Base-by-base conservation (phyloP, 305 asterid genomes). In the Stenogyne calaminthoides region DNA sequence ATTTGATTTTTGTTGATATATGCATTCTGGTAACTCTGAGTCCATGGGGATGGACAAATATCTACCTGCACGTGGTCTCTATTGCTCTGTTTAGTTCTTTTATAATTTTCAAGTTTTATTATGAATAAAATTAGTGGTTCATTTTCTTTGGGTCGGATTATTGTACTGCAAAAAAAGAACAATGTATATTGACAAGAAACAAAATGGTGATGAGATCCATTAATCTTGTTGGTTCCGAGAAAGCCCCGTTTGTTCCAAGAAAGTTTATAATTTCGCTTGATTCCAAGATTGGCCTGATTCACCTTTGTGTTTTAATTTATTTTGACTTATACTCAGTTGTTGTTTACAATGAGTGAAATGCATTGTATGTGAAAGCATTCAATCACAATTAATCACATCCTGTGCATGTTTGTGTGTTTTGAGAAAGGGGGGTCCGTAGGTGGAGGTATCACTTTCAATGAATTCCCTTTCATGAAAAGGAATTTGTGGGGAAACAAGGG, bases 11-110 rank as follows among this genome's bases (percentile, higher is more conserved):
- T 74, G 70, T 51, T 78, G 62, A 64, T 69, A 57, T 60, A 75
- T 57, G 82, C 36, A 75, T 70, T 84, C 76, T 52, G 69, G 60
- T 47, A 56, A 32, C 68, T 46, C 62, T 78, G 74, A 80, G 80
- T 85, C 80, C 82, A 61, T 87, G 88, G 91, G 87, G 82, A 74
- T 62, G 84, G 89, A 82, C 87, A 84, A 74, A 77, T 88, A 83
- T 88, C 54, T 76, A 65, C 84, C 67, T 85, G 87, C 95, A 88
- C 86, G 83, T 90, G 92, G 89, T 76, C 84, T 84, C 81, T 83
- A 79, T 64, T 77, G 71, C 81, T 34, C 67, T 76, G 78, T 56
- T 42, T 16, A 58, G 18, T 56, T 40, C 36, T 36, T 44, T 9
- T 3, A 5, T 32, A 12, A 27, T 34, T 29, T 49, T 44, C 73